These are phyloP conservation scores for Diplotaxis tenuifolia DNA, from an alignment of 345 rosid genomes.

Conservation along the genomic window DNA sequence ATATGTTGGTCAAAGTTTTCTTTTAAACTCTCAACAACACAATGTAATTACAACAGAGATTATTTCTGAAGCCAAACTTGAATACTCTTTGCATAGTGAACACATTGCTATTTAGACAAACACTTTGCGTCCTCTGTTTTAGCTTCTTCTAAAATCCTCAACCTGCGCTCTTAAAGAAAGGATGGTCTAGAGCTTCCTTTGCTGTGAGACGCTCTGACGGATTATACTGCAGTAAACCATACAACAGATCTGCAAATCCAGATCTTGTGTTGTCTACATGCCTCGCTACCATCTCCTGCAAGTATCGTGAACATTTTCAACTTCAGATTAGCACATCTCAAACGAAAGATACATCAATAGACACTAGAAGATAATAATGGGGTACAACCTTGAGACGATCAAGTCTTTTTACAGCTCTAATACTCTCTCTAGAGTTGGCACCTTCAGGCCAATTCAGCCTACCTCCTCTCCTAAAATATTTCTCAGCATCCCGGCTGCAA, in stretches of 20 bases:
- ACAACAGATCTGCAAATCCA: constrained; percentile 51
- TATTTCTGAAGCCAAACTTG: constrained; percentile 19
- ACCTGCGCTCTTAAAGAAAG: constrained; percentile 50
- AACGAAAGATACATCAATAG: not conserved
- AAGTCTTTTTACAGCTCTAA: constrained; percentile 79
- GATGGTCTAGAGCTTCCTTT: constrained; percentile 62
- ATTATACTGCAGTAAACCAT: constrained; percentile 59
- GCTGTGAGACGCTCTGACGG: constrained; percentile 78
- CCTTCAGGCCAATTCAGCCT: constrained; percentile 90
- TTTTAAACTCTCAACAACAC: constrained; percentile 25
- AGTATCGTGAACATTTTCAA: not conserved
- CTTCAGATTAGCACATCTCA: constrained; percentile 17
- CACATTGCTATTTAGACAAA: not conserved
- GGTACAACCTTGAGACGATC: constrained; percentile 50
- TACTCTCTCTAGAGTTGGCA: constrained; percentile 74
- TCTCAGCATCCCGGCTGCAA: constrained; percentile 65
- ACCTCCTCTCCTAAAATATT: constrained; percentile 60
- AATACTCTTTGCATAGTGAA: too few species aligned
- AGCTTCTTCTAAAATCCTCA: constrained; percentile 25
- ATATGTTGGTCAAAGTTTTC: not conserved
- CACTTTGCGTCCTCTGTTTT: not conserved
- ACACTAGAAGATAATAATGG: not conserved
- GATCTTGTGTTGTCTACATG: constrained; percentile 47
- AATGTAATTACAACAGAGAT: constrained; percentile 31
- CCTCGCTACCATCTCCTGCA: constrained; percentile 60